Evolutionary conservation across 805 yeast species (phyloP), one percentile per base, ranked within the genome.

Genomic region (Suhomyces vadensis): DNA sequence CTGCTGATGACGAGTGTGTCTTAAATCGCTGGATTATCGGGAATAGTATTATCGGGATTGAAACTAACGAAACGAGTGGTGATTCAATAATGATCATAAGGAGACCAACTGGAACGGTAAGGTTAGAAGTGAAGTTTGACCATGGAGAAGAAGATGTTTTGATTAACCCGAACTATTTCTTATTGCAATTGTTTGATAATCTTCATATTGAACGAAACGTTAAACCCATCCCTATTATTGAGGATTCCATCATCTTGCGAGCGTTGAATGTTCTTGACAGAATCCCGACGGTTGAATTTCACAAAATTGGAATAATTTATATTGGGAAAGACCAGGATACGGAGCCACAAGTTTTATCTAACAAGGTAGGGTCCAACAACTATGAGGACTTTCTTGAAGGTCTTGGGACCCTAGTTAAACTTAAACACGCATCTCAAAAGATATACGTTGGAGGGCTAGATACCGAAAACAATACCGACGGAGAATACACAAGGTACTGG

Each of bases 391-490:
- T 89, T 50, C 55, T 88, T 31, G 62, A 69, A 4, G 65, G 71
- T 1, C 60, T 89, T 47, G 96, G 96, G 0, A 57, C 64, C 6
- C 61, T 85, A 44, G 75, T 85, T n/a, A 63, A 73, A 42, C 69
- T 89, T 40, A 77, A 77, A 47, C 77, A 72, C 5, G 67, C 69
- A 25, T 69, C 74, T 31, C 67, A 74, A n/a, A 48, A 57, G 6
- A 78, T 81, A 44, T 77, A 76, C 47, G 81, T 81, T 14, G 97
- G 95, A 8, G 96, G 96, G 0, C 70, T 89, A 23, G 96, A 88
- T 53, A 81, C 81, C 1, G 83, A 75, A 39, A 74, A 74, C 47
- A 84, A 84, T 51, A 57, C 71, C 5, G 96, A 87, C 64, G 97
- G 97, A 6, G 81, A 84, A 47, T 83, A 67, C 55, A 87, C 94